phyloP scores from a whole-genome alignment of 495 filamentous ascomycete species.

The Platismatia glauca region DNA sequence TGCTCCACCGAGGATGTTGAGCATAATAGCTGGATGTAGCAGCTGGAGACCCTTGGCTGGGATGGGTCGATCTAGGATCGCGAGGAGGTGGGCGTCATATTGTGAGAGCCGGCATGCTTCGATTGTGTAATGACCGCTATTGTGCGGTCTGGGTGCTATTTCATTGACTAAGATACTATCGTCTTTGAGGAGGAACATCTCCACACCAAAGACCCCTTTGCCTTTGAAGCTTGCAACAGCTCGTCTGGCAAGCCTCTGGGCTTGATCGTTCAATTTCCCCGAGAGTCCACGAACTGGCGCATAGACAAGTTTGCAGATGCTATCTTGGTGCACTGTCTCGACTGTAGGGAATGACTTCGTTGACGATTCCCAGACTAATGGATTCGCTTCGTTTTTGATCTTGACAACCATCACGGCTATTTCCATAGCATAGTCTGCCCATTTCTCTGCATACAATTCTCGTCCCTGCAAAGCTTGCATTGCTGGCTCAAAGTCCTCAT shows the following conservation, averaged over 20 bases:
- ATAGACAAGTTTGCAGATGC: constrained; percentile 89
- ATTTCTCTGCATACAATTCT: constrained; percentile 83
- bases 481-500: constrained; percentile 59
- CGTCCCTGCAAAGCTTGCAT: constrained; percentile 59
- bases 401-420: constrained; percentile 93
- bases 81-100: constrained; percentile 80
- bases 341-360: constrained; percentile 79
- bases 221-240: constrained; percentile 76
- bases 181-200: constrained; percentile 87
- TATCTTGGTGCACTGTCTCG: constrained; percentile 94
- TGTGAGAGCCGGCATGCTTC: constrained; percentile 87
- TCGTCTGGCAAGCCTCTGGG: constrained; percentile 67
- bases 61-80: constrained; percentile 73
- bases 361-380: constrained; percentile 29
- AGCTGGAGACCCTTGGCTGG: constrained; percentile 51
- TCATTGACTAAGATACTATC: constrained; percentile 74
- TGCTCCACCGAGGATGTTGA: constrained; percentile 86
- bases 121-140: constrained; percentile 87
- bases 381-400: constrained; percentile 59
- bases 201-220: constrained; percentile 89
- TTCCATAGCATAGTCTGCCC: constrained; percentile 80
- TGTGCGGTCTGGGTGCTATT: constrained; percentile 91
- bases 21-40: constrained; percentile 70
- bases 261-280: constrained; percentile 48
- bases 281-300: constrained; percentile 68